Evolutionary conservation across 2,329 filamentous ascomycete species (phyloP).

Genomic region (Fusarium coicis): DNA sequence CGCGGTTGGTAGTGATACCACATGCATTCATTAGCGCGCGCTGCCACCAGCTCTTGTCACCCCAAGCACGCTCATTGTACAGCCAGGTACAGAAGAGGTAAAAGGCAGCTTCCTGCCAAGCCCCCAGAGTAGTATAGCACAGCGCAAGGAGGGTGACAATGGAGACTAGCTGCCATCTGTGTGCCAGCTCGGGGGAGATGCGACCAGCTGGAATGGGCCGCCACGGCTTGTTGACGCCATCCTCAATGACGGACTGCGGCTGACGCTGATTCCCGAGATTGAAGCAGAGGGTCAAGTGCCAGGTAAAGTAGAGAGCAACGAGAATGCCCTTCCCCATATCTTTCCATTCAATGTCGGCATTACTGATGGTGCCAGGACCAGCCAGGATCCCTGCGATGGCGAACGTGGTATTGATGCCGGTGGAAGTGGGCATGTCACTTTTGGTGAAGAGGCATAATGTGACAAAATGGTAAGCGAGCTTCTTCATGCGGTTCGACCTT

Average conservation of each 20-base stretch:
- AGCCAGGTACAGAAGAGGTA: slow-evolving; percentile 50
- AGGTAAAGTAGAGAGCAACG: slow-evolving; percentile 36
- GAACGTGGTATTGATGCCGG: slow-evolving; percentile 33
- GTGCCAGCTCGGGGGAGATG: slow-evolving; percentile 41
- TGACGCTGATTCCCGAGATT: slow-evolving; percentile 53
- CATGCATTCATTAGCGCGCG: slow-evolving; percentile 37
- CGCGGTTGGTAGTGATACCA: slow-evolving; percentile 36
- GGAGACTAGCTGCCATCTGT: slow-evolving; percentile 36
- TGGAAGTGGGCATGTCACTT: slow-evolving; percentile 35
- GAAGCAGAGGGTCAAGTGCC: slow-evolving; percentile 44
- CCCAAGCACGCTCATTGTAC: slow-evolving; percentile 54
- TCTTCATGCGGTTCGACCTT: not conserved
- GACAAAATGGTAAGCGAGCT: slow-evolving; percentile 26
- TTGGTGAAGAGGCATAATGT: slow-evolving; percentile 36
- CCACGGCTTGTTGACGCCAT: slow-evolving; percentile 55
- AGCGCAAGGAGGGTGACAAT: slow-evolving; percentile 38
- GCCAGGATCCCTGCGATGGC: slow-evolving; percentile 30
- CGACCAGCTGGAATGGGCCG: slow-evolving; percentile 45
- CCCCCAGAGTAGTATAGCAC: slow-evolving; percentile 35
- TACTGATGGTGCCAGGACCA: slow-evolving; percentile 23
- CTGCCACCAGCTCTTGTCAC: slow-evolving; percentile 46
- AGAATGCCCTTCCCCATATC: slow-evolving; percentile 34
- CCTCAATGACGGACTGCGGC: slow-evolving; percentile 49
- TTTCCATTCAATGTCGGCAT: slow-evolving; percentile 18
- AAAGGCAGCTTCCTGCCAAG: slow-evolving; percentile 42